Base-by-base conservation (phyloP, 306 rosid species). In the Vigna hirtella region DNA sequence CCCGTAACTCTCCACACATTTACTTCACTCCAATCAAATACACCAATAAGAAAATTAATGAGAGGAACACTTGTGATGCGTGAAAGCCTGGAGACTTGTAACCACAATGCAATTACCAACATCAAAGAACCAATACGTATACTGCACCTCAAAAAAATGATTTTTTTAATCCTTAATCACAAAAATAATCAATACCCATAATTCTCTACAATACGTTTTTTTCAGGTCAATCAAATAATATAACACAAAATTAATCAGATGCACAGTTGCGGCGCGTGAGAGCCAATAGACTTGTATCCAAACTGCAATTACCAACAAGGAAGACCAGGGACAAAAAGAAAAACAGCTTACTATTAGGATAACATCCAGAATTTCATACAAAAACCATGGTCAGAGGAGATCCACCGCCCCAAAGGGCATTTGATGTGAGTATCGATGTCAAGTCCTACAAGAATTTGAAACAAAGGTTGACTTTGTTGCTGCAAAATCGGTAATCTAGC, bases 361-460 rank as follows among this genome's bases (percentile, higher is more conserved):
- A 69, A 17, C 57, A 68, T 58, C 77, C 62, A 58, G 34, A 78
- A 45, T n/a, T 58, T 38, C 28, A 59, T 4, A 49, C 8, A 32
- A 58, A 32, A 77, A 28, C 30, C 56, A 63, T 7, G 64, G 15
- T 11, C 36, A 63, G 42, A 52, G 45, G 17, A 36, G 34, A 36
- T 47, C 65, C 26, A 63, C 0, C 9, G 11, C 47, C 12, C 47
- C 12, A 4, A 30, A 28, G 69, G 20, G 14, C 30, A 30, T 30
- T 74, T 26, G 56, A 36, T 6, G 18, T 6, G 55, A 50, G 55
- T 50, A 50, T 18, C 36, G 9, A 69, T 53, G 14, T 13, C 13
- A 81, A 32, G 24, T 32, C 40, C 26, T 13, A 50, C 13, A 30
- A 61, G 68, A 58, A 76, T 70, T 76, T 69, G 73, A 70, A 70